phyloP scores from a whole-genome alignment of 1,284 basidiomycete genomes.

The Cutaneotrichosporon mucoides region DNA sequence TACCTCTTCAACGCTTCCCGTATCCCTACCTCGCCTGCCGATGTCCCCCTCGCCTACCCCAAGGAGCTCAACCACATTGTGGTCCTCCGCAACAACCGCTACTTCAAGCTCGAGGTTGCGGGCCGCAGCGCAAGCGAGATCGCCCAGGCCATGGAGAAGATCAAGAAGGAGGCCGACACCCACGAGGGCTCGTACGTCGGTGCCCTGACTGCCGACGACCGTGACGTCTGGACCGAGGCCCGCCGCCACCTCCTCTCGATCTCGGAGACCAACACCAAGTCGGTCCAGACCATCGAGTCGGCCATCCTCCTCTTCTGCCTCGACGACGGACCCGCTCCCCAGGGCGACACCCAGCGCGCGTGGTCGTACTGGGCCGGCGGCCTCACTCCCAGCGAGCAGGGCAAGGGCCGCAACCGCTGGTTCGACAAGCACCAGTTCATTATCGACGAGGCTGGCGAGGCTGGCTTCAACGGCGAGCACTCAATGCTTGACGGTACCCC shows the following conservation, averaged over 20 bases:
- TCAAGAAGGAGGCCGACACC: constrained; percentile 66
- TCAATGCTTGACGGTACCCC: constrained; percentile 76
- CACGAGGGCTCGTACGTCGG: constrained; percentile 63
- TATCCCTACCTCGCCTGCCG: constrained; percentile 76
- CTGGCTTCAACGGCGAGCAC: constrained; percentile 69
- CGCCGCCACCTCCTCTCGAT: constrained; percentile 64
- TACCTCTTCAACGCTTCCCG: constrained; percentile 93
- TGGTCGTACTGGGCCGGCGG: constrained; percentile 89
- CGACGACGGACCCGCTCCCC: constrained; percentile 55
- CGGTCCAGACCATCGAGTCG: constrained; percentile 78
- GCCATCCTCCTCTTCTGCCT: constrained; percentile 83
- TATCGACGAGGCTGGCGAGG: constrained; percentile 88
- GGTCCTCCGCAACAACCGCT: constrained; percentile 86
- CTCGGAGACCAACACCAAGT: constrained; percentile 61
- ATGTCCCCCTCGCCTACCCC: constrained; percentile 80
- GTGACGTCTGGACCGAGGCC: constrained; percentile 85
- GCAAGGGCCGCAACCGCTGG: constrained; percentile 77
- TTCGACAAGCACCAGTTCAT: constrained; percentile 97
- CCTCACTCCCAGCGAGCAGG: constrained; percentile 25
- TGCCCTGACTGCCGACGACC: constrained; percentile 78
- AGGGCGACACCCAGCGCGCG: constrained; percentile 63
- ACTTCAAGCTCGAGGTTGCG: constrained; percentile 72
- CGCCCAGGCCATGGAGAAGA: constrained; percentile 71
- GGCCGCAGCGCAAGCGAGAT: constrained; percentile 67
- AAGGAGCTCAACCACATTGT: constrained; percentile 73